Percentiles rank a stretch among this genome's conserved stretches.
Conservation (phyloP, 768 basidiomycete genomes). For the Tylopilus rubrobrunneus region DNA sequence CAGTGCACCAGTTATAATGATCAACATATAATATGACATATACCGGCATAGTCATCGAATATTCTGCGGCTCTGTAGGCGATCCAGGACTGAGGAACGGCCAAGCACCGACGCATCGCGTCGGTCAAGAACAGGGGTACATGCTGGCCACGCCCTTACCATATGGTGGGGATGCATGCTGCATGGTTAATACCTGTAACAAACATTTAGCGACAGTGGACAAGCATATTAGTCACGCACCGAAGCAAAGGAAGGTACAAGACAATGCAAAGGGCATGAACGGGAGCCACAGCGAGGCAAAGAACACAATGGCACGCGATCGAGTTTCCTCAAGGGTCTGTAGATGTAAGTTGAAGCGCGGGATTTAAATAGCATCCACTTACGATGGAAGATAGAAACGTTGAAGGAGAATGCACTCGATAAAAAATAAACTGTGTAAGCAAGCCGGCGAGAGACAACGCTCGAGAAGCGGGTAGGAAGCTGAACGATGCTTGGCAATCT, state of each 20-base stretch:
- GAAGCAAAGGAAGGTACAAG: not conserved
- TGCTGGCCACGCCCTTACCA: not conserved
- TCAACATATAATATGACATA: too few species aligned
- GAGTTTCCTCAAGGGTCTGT: not conserved
- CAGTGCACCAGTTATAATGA: too few species aligned
- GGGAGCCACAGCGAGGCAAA: not conserved
- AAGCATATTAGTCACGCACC: not conserved
- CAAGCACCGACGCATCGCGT: too few species aligned
- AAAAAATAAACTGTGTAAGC: not conserved
- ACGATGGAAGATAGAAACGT: not conserved
- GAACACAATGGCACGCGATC: not conserved
- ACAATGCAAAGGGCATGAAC: not conserved
- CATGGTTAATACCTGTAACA: not conserved
- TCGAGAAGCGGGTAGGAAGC: not conserved
- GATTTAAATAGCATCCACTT: not conserved
- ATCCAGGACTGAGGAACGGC: too few species aligned
- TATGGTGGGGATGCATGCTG: not conserved
- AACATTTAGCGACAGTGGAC: not conserved
- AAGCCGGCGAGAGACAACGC: slow-evolving; percentile 2
- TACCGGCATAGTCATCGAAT: too few species aligned
- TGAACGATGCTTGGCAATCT: not conserved
- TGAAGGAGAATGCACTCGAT: not conserved
- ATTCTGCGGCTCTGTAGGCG: too few species aligned
- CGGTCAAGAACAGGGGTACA: too few species aligned
- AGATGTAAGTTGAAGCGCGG: not conserved